Percentiles rank a stretch among this genome's conserved stretches.
Conservation (phyloP, 2,329 filamentous ascomycete species). For the Paramyrothecium sp. region DNA sequence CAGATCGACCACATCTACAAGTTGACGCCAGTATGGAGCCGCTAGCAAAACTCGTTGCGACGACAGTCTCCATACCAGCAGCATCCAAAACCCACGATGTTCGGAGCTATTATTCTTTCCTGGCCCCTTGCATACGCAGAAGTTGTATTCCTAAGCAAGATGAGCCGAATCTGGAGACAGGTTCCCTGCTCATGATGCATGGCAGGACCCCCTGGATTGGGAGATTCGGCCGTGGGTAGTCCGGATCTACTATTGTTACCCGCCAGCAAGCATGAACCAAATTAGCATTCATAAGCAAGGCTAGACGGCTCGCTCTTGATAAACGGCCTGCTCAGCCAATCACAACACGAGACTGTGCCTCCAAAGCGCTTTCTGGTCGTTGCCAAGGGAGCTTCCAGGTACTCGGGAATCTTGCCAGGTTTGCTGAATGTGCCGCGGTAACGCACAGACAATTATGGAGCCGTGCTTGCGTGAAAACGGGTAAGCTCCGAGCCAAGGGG, state of each 20-base stretch:
- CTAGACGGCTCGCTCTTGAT: too few species aligned
- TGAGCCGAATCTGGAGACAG: not conserved
- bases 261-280: too few species aligned
- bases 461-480: not conserved
- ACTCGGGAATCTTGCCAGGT: not conserved
- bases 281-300: too few species aligned
- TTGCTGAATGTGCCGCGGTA: not conserved
- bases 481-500: not conserved
- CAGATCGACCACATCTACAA: not conserved
- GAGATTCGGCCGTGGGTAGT: too few species aligned
- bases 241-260: too few species aligned
- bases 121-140: not conserved
- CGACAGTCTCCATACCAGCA: not conserved
- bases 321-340: too few species aligned
- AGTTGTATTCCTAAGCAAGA: not conserved
- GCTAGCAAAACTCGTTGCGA: not conserved
- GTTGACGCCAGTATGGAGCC: not conserved
- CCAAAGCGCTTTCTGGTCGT: not conserved
- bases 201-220: too few species aligned
- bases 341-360: too few species aligned
- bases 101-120: not conserved
- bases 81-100: not conserved
- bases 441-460: not conserved
- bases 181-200: not conserved
- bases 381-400: not conserved